A percentile compares a stretch with the other conserved stretches of the same genome.
phyloP scores from a whole-genome alignment of 2,329 filamentous ascomycete genomes.

The Bipolaris victoriae region DNA sequence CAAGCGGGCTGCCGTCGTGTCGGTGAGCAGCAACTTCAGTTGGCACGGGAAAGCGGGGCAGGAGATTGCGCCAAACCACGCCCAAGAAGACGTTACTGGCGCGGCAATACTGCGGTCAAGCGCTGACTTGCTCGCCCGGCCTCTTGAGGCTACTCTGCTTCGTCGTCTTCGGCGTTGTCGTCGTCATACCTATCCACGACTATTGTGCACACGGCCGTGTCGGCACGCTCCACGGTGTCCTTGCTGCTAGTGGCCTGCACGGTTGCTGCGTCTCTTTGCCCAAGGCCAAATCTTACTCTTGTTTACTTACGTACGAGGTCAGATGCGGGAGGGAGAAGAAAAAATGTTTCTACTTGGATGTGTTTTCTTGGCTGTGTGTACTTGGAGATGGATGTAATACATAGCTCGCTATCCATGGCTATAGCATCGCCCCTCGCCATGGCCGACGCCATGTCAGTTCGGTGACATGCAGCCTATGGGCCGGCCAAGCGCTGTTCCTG shows the following conservation, averaged over 20 bases:
- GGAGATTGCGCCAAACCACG: constrained; percentile 14
- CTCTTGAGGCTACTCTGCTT: constrained; percentile 7
- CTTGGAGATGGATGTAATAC: too few species aligned
- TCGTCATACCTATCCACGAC: not conserved
- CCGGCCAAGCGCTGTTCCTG: constrained; percentile 14
- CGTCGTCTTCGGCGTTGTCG: not conserved
- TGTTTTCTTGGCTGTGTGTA: too few species aligned
- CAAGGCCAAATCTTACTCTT: too few species aligned
- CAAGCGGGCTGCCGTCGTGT: too few species aligned
- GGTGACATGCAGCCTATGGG: constrained; percentile 8
- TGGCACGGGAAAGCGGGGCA: constrained; percentile 8
- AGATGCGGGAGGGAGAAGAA: too few species aligned
- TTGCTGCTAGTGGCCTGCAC: too few species aligned
- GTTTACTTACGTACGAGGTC: too few species aligned
- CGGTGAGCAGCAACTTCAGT: not conserved
- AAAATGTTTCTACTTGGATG: too few species aligned
- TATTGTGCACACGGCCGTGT: not conserved
- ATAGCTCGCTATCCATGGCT: too few species aligned
- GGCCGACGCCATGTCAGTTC: constrained; percentile 1
- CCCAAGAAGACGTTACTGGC: constrained; percentile 10
- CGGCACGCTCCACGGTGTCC: not conserved
- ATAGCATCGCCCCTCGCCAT: not conserved
- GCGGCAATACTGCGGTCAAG: constrained; percentile 15
- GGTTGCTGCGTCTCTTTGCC: too few species aligned
- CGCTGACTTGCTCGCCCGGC: not conserved